A percentile compares a stretch with the other conserved stretches of the same genome.
Conservation (phyloP, 2,329 filamentous ascomycete genomes). For the Sphaerulina vaccinii region DNA sequence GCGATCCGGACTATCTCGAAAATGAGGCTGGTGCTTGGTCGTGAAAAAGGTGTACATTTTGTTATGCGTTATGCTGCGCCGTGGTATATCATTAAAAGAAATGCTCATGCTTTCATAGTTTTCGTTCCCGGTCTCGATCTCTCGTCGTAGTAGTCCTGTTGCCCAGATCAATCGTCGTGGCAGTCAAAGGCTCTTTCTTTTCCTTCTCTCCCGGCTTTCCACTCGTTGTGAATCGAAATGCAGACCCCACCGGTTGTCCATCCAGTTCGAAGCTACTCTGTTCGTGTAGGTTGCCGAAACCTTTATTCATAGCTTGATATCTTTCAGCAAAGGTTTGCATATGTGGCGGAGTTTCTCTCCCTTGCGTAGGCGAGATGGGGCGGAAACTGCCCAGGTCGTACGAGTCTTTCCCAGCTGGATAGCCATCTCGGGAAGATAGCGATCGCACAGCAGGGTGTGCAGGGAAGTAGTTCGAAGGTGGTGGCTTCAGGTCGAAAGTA, state of each 20-base stretch:
- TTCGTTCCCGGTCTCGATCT: conserved; percentile 5
- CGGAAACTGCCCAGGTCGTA: conserved; percentile 8
- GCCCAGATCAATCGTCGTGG: conserved; percentile 1
- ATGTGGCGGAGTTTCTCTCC: conserved; percentile 9
- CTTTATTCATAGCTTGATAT: conserved; percentile 17
- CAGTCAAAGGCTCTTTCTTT: background rate
- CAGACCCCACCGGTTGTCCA: conserved; percentile 16
- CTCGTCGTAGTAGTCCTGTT: conserved; percentile 5
- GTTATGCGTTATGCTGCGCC: no score
- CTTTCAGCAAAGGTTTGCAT: conserved; percentile 14
- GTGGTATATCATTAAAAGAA: no score
- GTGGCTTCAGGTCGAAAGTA: conserved; percentile 24
- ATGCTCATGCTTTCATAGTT: no score
- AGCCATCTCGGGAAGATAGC: conserved; percentile 11
- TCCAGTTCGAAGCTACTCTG: conserved; percentile 12
- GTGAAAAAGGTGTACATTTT: no score
- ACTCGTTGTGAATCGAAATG: conserved; percentile 2
- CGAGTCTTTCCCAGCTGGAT: background rate
- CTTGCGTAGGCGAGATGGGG: background rate
- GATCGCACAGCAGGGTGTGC: conserved; percentile 9
- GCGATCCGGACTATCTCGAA: no score
- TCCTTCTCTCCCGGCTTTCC: background rate
- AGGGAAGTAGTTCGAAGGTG: conserved; percentile 12
- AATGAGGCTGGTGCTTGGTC: no score
- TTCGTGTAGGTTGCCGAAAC: background rate